Base-by-base conservation (phyloP, 1,284 basidiomycete genomes). In the Leccinum huronense region DNA sequence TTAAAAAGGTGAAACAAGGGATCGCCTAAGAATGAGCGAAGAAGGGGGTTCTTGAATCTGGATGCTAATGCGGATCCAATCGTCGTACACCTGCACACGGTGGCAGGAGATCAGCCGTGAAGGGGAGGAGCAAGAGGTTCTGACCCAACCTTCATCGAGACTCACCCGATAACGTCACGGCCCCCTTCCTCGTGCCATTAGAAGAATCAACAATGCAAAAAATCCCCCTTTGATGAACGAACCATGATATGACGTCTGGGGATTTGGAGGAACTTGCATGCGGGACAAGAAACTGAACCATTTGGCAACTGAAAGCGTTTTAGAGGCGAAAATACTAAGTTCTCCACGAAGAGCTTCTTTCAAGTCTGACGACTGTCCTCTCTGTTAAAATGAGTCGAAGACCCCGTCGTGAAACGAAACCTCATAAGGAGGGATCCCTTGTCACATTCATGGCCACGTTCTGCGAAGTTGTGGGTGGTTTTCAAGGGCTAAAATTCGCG, bases 101-200 rank as follows among this genome's bases (percentile, higher is more conserved):
- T 27, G 62, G 48, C 36, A 63, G 58, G 65, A 63, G 59, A 65
- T 33, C 57, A 62, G 34, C 65, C 45, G 60, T 38, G 51, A 63
- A 59, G 57, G 59, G 57, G 59, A 56, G 54, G 13, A 61, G 55
- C 30, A 33, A 66, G 53, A 38, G 31, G 23, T 58, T 53, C 33
- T 54, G 57, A 59, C 16, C 62, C 31, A 64, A 23, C 59, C 59
- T 75, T 73, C 72, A 72, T 71, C 23, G 63, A 63, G 69, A 62
- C 13, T 14, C 51, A 27, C 23, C 19, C 30, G 55, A 63, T 74
- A 68, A 70, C 60, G 68, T 56, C 65, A 61, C 60, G 48, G 59
- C 38, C 16, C 45, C 63, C 63, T 62, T 63, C 14, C 67, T 64
- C 71, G 71, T 73, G 70, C 34, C 23, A 72, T 74, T 65, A 75